phyloP scores from a whole-genome alignment of 345 rosid genomes.

The Salix purpurea region DNA sequence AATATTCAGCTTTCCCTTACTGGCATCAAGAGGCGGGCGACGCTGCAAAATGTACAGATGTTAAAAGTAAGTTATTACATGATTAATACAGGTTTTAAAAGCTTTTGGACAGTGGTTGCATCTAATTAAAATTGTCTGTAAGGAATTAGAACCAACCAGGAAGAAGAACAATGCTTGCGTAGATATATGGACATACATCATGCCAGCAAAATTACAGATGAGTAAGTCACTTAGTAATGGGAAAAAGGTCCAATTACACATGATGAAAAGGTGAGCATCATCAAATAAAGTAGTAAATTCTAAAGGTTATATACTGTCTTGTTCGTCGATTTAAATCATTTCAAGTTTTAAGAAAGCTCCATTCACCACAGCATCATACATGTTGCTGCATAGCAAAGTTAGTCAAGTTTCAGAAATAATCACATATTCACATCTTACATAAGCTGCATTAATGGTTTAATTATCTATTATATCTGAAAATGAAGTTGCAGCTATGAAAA shows the following conservation, averaged over 20 bases:
- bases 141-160: neutral
- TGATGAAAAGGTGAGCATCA: neutral
- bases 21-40: constrained; percentile 56
- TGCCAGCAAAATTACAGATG: neutral
- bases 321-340: neutral
- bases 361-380: neutral
- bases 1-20: constrained; percentile 52
- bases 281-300: neutral
- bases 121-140: neutral
- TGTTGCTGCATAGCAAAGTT: neutral
- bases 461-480: neutral
- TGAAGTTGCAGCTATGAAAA: neutral
- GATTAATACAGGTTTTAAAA: neutral
- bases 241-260: neutral
- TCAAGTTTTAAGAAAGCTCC: neutral
- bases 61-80: neutral
- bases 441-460: neutral
- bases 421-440: neutral
- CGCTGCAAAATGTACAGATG: constrained; percentile 43
- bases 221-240: neutral
- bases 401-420: neutral
- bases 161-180: too few relatives aligned
- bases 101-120: neutral
- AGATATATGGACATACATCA: too few relatives aligned
- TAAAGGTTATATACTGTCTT: neutral